Conservation (phyloP, 2,329 filamentous ascomycete species). For the Diaporthe sp. region DNA sequence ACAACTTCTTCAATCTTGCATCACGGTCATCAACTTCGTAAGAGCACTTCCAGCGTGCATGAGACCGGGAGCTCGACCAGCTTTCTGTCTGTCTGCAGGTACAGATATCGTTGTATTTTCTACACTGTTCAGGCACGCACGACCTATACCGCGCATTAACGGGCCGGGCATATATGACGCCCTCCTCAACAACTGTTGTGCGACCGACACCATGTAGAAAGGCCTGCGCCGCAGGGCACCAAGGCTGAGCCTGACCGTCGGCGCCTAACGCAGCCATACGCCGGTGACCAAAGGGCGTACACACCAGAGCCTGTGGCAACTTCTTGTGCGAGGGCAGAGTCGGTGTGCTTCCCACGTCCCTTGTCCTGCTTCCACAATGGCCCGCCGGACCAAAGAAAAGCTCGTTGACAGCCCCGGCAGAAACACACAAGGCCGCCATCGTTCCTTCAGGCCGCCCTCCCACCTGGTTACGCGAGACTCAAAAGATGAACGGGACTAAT, state of each 20-base stretch:
- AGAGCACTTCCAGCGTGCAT: background rate
- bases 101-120: background rate
- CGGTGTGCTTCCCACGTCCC: constrained; percentile 8
- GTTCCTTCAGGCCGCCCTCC: background rate
- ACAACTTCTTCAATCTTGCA: background rate
- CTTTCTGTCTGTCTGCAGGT: background rate
- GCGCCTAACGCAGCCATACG: constrained; percentile 8
- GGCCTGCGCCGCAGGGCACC: constrained; percentile 8
- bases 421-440: background rate
- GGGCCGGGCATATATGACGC: background rate
- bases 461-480: background rate
- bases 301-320: background rate
- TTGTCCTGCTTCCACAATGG: constrained; percentile 1
- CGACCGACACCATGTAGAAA: background rate
- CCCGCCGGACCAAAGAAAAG: background rate
- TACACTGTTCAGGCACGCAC: background rate
- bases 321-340: constrained; percentile 6
- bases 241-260: constrained; percentile 6
- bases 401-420: background rate
- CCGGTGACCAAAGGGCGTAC: background rate
- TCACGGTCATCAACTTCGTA: background rate
- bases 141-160: background rate
- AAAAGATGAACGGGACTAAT: background rate
- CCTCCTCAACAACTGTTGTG: constrained; percentile 26
- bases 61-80: background rate